These are phyloP conservation scores for Petunia secreta DNA, from an alignment of 257 asterid species.

Conservation along the genomic window DNA sequence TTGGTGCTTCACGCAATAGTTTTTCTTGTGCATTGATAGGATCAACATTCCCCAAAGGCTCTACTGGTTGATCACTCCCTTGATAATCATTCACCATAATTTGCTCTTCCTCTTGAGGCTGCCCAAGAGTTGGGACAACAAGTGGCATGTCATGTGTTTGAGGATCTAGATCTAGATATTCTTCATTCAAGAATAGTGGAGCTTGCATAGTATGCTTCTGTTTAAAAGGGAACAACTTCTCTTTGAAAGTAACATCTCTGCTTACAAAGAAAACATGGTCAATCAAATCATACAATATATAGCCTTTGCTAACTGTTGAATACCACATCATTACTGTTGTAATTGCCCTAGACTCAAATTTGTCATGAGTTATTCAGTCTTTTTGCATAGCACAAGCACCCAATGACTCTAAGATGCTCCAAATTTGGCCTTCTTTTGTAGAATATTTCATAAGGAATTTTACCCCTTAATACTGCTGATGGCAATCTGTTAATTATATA, in stretches of 20 bases:
- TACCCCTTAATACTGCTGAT: neutral
- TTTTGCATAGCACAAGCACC: neutral
- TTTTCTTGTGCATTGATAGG: too few species aligned
- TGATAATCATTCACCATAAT: too few species aligned
- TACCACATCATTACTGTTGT: neutral
- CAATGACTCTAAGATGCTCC: neutral
- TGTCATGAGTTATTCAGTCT: neutral
- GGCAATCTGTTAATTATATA: neutral
- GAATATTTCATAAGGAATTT: neutral
- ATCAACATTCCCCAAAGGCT: too few species aligned
- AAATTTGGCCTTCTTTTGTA: neutral
- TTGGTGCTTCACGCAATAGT: too few species aligned
- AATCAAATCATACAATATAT: neutral
- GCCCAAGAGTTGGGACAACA: neutral
- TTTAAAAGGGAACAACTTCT: neutral
- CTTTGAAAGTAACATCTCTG: neutral
- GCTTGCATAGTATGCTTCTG: neutral
- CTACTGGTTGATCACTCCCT: too few species aligned
- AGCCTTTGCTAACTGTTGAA: neutral
- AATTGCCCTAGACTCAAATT: neutral
- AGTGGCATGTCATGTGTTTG: neutral
- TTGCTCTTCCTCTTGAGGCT: neutral
- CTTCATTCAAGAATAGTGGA: neutral
- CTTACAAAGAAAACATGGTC: neutral
- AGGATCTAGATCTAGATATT: too few species aligned